Percentiles rank a stretch among this genome's conserved stretches.
Conservation (phyloP, 164 flowering plant species). For the Chimonanthus salicifolius region DNA sequence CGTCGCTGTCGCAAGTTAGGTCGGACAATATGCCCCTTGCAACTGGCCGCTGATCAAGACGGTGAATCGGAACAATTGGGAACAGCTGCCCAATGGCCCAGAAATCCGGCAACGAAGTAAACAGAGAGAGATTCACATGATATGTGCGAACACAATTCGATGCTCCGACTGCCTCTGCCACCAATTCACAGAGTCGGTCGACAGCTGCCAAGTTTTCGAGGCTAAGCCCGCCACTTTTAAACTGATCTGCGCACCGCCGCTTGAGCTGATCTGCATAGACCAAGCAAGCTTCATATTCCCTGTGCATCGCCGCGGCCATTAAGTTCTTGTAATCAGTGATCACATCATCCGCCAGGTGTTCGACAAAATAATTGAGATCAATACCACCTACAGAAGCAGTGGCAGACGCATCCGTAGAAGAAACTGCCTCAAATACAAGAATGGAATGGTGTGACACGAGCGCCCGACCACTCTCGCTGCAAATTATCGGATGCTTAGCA, state of each 20-base stretch:
- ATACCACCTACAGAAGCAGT: slow-evolving; percentile 8
- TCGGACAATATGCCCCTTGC: slow-evolving; percentile 77
- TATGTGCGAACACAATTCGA: slow-evolving; percentile 56
- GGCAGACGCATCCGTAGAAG: slow-evolving; percentile 25
- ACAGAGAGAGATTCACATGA: slow-evolving; percentile 86
- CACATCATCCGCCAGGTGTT: slow-evolving; percentile 56
- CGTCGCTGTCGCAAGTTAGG: slow-evolving; percentile 97
- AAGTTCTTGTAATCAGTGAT: slow-evolving; percentile 51
- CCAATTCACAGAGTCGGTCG: slow-evolving; percentile 68
- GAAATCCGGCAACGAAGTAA: slow-evolving; percentile 91
- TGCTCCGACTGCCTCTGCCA: slow-evolving; percentile 47
- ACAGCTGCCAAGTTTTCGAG: slow-evolving; percentile 84
- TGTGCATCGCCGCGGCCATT: slow-evolving; percentile 40
- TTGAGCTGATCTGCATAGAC: slow-evolving; percentile 69
- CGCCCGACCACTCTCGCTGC: slow-evolving; percentile 97
- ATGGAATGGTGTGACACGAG: slow-evolving; percentile 94
- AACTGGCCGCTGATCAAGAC: slow-evolving; percentile 63
- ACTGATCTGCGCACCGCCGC: slow-evolving; percentile 73
- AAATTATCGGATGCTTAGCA: slow-evolving; percentile 75
- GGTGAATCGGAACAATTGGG: slow-evolving; percentile 89
- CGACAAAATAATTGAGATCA: slow-evolving; percentile 31
- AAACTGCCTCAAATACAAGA: slow-evolving; percentile 78
- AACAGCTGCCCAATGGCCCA: slow-evolving; percentile 94
- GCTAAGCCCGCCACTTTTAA: slow-evolving; percentile 71
- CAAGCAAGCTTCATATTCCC: slow-evolving; percentile 59